phyloP scores from a whole-genome alignment of 2,329 filamentous ascomycete species.

The Sporothrix brunneoviolacea region DNA sequence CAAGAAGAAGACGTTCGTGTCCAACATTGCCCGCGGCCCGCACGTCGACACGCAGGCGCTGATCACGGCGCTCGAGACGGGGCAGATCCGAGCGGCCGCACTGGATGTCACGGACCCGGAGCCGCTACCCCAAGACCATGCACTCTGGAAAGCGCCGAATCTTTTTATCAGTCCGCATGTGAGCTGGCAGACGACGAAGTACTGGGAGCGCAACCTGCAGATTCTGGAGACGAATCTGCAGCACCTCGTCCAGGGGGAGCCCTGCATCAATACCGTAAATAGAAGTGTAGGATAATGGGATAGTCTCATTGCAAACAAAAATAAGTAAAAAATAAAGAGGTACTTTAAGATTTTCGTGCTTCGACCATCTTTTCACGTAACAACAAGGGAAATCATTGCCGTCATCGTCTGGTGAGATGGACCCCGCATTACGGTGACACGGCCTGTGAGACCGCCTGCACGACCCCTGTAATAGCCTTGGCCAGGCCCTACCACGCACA shows the following conservation, averaged over 20 bases:
- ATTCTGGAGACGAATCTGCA: constrained; percentile 12
- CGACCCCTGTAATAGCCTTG: too few relatives aligned
- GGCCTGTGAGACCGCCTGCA: too few relatives aligned
- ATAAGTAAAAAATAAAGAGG: too few relatives aligned
- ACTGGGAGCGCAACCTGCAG: constrained; percentile 5
- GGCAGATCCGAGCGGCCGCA: constrained; percentile 13
- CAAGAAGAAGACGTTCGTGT: constrained; percentile 41
- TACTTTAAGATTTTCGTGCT: too few relatives aligned
- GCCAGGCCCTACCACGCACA: too few relatives aligned
- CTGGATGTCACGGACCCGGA: constrained; percentile 4
- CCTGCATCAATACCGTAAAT: too few relatives aligned
- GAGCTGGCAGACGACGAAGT: constrained; percentile 9
- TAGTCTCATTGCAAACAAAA: too few relatives aligned
- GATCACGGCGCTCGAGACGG: constrained; percentile 38
- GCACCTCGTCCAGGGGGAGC: neutral
- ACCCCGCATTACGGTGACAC: too few relatives aligned
- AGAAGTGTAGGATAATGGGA: too few relatives aligned
- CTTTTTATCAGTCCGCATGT: constrained; percentile 38
- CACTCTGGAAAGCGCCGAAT: constrained; percentile 53
- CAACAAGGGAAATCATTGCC: too few relatives aligned
- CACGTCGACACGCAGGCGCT: constrained; percentile 33
- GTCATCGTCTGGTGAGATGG: too few relatives aligned
- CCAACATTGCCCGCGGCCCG: constrained; percentile 50
- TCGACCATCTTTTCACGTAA: too few relatives aligned
- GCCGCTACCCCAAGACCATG: neutral